These are phyloP conservation scores for Populus ilicifolia DNA, from an alignment of 345 rosid species.

Conservation along the genomic window DNA sequence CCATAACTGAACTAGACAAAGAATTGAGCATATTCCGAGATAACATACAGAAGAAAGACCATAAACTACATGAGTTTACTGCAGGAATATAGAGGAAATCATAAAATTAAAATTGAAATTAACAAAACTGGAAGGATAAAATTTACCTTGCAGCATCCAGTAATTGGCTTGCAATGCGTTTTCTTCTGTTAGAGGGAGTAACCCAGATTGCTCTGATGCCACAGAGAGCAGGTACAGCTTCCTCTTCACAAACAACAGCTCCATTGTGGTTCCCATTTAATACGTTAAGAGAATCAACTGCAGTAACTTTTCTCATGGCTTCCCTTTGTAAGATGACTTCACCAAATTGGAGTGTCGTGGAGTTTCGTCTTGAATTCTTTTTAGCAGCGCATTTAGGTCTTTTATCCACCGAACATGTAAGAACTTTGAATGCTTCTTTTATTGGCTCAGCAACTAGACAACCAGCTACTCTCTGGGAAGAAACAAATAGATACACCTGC, in stretches of 20 bases:
- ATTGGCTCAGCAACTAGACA: slow-evolving; percentile 80
- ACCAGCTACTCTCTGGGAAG: slow-evolving; percentile 58
- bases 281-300: slow-evolving; percentile 15
- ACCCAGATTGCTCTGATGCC: slow-evolving; percentile 94
- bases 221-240: slow-evolving; percentile 51
- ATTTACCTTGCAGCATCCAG: slow-evolving; percentile 73
- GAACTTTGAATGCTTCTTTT: slow-evolving; percentile 62
- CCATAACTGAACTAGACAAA: neutral
- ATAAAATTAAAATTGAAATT: neutral
- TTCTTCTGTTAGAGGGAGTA: slow-evolving; percentile 73
- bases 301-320: slow-evolving; percentile 36
- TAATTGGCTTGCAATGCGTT: slow-evolving; percentile 59
- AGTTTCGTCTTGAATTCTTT: slow-evolving; percentile 31
- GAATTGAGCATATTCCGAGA: neutral
- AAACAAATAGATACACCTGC: slow-evolving; percentile 69
- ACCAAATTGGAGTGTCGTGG: slow-evolving; percentile 63
- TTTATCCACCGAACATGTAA: slow-evolving; percentile 32
- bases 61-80: neutral
- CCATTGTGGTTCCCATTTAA: slow-evolving; percentile 31
- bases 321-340: slow-evolving; percentile 54
- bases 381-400: slow-evolving; percentile 1
- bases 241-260: slow-evolving; percentile 52
- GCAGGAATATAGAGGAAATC: neutral
- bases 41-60: neutral
- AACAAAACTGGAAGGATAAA: neutral